Conservation (phyloP, 164 flowering plant genomes). For the Stephania japonica region DNA sequence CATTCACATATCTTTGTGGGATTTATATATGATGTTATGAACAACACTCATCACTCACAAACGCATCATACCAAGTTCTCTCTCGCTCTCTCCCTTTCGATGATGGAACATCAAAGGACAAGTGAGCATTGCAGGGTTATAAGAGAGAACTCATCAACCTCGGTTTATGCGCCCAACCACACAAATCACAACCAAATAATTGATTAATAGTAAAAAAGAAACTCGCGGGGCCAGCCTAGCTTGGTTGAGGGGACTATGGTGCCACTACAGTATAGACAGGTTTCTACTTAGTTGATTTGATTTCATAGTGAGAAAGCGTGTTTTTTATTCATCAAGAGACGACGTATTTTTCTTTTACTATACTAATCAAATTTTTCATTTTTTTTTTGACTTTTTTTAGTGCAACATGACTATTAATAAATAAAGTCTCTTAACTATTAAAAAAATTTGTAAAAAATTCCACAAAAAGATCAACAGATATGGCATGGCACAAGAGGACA, state of each 20-base stretch:
- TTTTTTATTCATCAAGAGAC: no score
- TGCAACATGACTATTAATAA: no score
- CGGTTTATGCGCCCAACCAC: conserved; percentile 28
- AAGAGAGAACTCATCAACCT: conserved; percentile 24
- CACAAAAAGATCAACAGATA: no score
- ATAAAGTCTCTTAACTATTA: no score
- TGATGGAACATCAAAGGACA: conserved; percentile 27
- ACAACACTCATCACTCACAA: conserved; percentile 4
- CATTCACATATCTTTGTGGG: no score
- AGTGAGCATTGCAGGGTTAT: conserved; percentile 8
- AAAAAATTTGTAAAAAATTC: no score
- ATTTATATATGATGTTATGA: conserved; percentile 10
- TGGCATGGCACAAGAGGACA: conserved; percentile 6
- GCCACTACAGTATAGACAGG: neutral
- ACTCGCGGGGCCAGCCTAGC: neutral
- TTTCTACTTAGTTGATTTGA: neutral
- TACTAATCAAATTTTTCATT: no score
- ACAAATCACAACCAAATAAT: neutral
- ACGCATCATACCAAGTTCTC: conserved; percentile 10
- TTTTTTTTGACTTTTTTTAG: no score
- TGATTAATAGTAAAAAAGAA: neutral
- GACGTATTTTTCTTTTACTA: no score
- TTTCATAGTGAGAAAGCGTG: no score
- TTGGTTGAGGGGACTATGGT: neutral
- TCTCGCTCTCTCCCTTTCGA: neutral